Percentiles rank a stretch among this genome's conserved stretches.
phyloP scores from a whole-genome alignment of 805 yeast species.

The Saccharomycopsis lassenensis region DNA sequence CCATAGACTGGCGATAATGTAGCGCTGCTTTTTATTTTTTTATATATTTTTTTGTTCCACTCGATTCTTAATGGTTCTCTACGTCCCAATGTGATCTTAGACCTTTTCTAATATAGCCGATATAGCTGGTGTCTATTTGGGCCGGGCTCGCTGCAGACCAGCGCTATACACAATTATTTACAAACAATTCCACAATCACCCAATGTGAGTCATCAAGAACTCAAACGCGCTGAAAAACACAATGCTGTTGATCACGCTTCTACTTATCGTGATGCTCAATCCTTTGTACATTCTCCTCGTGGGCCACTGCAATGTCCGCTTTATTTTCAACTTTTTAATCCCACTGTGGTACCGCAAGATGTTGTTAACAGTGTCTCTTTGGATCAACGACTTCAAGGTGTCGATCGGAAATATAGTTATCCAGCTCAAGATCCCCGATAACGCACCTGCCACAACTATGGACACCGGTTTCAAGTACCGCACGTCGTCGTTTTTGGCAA shows the following conservation, averaged over 20 bases:
- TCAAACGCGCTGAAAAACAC: conserved; percentile 69
- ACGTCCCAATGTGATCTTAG: too few relatives aligned
- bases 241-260: conserved; percentile 66
- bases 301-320: conserved; percentile 29
- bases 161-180: too few relatives aligned
- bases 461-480: conserved; percentile 31
- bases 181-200: too few relatives aligned
- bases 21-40: too few relatives aligned
- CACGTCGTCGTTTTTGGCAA: conserved; percentile 25
- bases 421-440: conserved; percentile 72
- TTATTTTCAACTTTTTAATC: conserved; percentile 26
- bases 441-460: conserved; percentile 64
- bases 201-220: conserved; percentile 46
- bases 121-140: too few relatives aligned
- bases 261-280: conserved; percentile 57
- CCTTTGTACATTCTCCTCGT: conserved; percentile 59
- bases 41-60: too few relatives aligned
- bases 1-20: too few relatives aligned
- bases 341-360: conserved; percentile 45
- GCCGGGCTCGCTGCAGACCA: too few relatives aligned
- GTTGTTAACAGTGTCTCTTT: conserved; percentile 60
- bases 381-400: conserved; percentile 66
- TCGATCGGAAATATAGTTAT: conserved; percentile 67
- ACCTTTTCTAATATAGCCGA: too few relatives aligned
- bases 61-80: too few relatives aligned